Base-by-base conservation (phyloP, 805 yeast species). In the Cyberlindnera amylophila region DNA sequence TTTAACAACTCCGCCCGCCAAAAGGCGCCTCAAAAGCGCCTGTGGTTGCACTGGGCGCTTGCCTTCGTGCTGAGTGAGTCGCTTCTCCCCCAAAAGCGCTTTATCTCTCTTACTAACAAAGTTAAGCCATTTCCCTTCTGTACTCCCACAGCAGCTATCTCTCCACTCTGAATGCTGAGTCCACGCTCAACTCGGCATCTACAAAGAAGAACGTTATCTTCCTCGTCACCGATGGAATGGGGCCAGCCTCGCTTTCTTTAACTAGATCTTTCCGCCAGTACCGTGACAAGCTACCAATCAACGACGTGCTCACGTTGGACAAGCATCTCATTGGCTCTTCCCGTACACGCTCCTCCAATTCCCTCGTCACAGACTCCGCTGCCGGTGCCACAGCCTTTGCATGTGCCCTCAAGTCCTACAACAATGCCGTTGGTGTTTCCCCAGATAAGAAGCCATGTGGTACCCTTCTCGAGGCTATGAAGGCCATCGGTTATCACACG, bases 331-430 rank as follows among this genome's bases (percentile, higher is more conserved):
- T 89, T 39, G 98, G 98, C 21, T 74, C 85, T 18, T 84, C 95
- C 8, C 74, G 97, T 52, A 90, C 98, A 0, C 72, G 89, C 47
- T 85, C 96, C 14, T 77, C 79, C 19, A 69, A 72, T 49, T 84
- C 95, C 1, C 69, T 86, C 54, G 77, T 90, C 46, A 90, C 98
- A 0, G 98, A 90, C 61, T 86, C 96, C 23, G 98, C 98, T 10
- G 98, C 98, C 2, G 97, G 96, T 13, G 98, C 96, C 13, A 88
- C 96, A 12, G 96, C 96, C 1, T 90, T 89, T 57, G 72, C 95
- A 0, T 87, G 96, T 63, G 91, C 81, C 6, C 57, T 79, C 54
- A 90, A 90, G 67, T 69, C 89, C 5, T 88, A 86, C 65, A 90
- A 90, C 61, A 93, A 95, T 13, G 96, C 96, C 11, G 85, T 90